Conservation (phyloP, 2,329 filamentous ascomycete species). For the Tolypocladium album region DNA sequence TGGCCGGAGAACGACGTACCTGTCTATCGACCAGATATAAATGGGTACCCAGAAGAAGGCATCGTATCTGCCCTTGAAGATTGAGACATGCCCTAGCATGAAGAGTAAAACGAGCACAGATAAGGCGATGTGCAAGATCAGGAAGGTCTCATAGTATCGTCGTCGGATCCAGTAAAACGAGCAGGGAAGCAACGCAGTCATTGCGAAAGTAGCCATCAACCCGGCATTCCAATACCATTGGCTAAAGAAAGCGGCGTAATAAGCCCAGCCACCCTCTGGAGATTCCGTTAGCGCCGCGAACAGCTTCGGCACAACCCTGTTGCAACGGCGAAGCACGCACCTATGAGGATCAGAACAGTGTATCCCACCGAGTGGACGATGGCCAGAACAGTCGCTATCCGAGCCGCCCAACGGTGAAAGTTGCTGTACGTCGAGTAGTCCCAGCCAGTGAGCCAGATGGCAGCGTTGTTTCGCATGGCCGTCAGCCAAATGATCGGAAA, state of each 20-base stretch:
- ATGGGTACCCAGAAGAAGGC: constrained; percentile 37
- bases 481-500: constrained; percentile 58
- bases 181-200: constrained; percentile 33
- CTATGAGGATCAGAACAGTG: constrained; percentile 29
- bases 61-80: constrained; percentile 38
- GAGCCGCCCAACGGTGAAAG: constrained; percentile 57
- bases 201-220: constrained; percentile 31
- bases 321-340: constrained; percentile 10
- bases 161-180: constrained; percentile 42
- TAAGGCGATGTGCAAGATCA: constrained; percentile 39
- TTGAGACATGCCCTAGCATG: constrained; percentile 43
- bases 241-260: background rate
- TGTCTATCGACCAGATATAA: constrained; percentile 38
- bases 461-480: constrained; percentile 53
- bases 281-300: background rate
- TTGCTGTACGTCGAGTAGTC: constrained; percentile 55
- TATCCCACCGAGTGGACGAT: constrained; percentile 54
- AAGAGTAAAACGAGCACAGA: constrained; percentile 37
- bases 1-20: constrained; percentile 12
- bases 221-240: constrained; percentile 32
- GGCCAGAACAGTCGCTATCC: constrained; percentile 50
- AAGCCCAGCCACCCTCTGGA: background rate
- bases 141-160: constrained; percentile 40
- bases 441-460: constrained; percentile 60
- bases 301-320: background rate